These are phyloP conservation scores for Coemansia sp. DNA, from an alignment of 192 early-diverging fungal genomes.

Conservation along the genomic window DNA sequence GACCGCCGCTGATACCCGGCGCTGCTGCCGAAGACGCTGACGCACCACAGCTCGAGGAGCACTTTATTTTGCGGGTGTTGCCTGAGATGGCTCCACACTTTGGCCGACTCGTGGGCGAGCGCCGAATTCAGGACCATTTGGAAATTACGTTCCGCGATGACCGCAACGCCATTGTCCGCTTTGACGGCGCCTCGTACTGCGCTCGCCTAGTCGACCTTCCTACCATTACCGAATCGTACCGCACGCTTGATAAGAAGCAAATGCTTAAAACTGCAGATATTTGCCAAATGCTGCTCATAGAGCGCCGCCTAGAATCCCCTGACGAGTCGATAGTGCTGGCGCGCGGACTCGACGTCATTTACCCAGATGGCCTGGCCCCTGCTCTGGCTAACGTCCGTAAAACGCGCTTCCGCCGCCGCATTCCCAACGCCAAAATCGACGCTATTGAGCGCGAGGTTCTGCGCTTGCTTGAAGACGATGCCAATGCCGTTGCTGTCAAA, in stretches of 20 bases:
- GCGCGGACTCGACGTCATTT: slow-evolving; percentile 25
- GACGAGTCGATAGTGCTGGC: slow-evolving; percentile 7
- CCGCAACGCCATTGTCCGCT: slow-evolving; percentile 30
- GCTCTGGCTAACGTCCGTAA: slow-evolving; percentile 24
- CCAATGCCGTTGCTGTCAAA: slow-evolving; percentile 38
- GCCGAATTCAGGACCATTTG: slow-evolving; percentile 29
- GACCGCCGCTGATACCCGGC: too few relatives aligned
- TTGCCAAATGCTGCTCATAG: slow-evolving; percentile 41
- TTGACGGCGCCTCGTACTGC: slow-evolving; percentile 7
- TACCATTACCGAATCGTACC: slow-evolving; percentile 35
- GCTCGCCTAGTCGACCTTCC: slow-evolving; percentile 42
- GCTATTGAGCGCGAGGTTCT: slow-evolving; percentile 34
- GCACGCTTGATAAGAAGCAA: slow-evolving; percentile 40
- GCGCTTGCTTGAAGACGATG: slow-evolving; percentile 35
- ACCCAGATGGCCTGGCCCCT: slow-evolving; percentile 26
- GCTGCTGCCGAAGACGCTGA: slow-evolving; percentile 23
- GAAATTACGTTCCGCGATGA: slow-evolving; percentile 36
- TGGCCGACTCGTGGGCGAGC: slow-evolving; percentile 19
- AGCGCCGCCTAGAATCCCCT: slow-evolving; percentile 4
- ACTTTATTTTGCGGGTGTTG: slow-evolving; percentile 35
- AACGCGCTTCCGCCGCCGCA: slow-evolving; percentile 24
- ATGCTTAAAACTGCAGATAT: slow-evolving; percentile 43
- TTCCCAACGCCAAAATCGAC: slow-evolving; percentile 24
- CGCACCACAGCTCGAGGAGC: slow-evolving; percentile 32
- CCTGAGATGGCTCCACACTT: slow-evolving; percentile 31